These are phyloP conservation scores for Amesomyces nigricolor DNA, from an alignment of 2,329 filamentous ascomycete species.

Conservation along the genomic window DNA sequence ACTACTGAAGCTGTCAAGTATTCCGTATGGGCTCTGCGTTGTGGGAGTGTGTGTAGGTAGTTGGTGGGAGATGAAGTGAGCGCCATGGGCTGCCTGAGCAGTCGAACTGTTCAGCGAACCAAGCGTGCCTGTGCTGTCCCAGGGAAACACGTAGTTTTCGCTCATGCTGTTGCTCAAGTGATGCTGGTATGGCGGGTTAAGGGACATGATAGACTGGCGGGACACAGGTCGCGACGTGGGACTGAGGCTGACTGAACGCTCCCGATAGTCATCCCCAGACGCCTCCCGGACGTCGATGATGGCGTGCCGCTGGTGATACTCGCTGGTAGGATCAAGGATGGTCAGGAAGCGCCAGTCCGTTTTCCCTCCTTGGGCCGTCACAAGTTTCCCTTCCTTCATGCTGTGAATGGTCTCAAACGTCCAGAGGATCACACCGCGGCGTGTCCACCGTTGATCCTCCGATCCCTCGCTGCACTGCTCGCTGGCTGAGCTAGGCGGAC, in stretches of 20 bases:
- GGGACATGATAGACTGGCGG: constrained; percentile 48
- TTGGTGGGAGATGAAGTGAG: constrained; percentile 15
- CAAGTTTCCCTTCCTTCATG: constrained; percentile 36
- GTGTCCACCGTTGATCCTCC: constrained; percentile 41
- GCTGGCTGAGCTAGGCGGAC: constrained; percentile 36
- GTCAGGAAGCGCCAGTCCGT: constrained; percentile 58
- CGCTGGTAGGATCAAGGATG: constrained; percentile 54
- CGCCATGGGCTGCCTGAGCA: constrained; percentile 17
- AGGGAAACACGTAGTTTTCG: constrained; percentile 49
- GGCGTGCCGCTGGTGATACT: constrained; percentile 49
- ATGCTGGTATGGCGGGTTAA: constrained; percentile 45
- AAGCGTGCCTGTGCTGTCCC: constrained; percentile 34
- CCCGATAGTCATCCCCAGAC: constrained; percentile 10
- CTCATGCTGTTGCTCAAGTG: constrained; percentile 51
- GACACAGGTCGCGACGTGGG: constrained; percentile 4
- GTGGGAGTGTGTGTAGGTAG: not conserved
- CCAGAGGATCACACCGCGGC: constrained; percentile 59
- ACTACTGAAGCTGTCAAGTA: constrained; percentile 19
- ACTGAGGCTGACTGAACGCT: not conserved
- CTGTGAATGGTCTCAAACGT: constrained; percentile 51
- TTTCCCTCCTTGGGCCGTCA: constrained; percentile 46
- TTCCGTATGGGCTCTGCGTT: constrained; percentile 8
- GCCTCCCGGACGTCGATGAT: constrained; percentile 30
- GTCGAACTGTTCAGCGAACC: constrained; percentile 14
- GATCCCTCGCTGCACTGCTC: constrained; percentile 18